Evolutionary conservation across 345 rosid species (phyloP).

Genomic region (Rubroshorea leprosula): DNA sequence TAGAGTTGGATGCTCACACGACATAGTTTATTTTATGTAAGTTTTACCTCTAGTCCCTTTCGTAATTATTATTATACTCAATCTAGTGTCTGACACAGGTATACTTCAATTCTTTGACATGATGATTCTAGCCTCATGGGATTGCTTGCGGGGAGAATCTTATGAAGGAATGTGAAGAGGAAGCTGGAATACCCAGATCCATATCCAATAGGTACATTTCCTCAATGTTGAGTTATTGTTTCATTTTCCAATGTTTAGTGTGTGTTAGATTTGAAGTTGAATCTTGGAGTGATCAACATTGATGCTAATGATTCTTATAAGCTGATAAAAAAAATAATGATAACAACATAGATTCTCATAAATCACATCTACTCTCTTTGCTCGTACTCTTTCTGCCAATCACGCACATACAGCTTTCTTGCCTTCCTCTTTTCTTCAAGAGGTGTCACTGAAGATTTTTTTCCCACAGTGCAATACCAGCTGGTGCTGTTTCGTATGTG

Average conservation of each 20-base stretch:
- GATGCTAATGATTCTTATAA: no score
- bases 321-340: no score
- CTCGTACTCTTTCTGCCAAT: no score
- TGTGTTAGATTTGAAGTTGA: slow-evolving; percentile 4
- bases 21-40: no score
- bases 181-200: slow-evolving; percentile 71
- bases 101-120: neutral
- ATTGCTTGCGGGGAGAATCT: slow-evolving; percentile 70
- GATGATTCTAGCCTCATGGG: slow-evolving; percentile 64
- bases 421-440: neutral
- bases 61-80: neutral
- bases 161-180: slow-evolving; percentile 91
- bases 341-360: no score
- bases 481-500: slow-evolving; percentile 78
- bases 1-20: no score
- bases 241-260: slow-evolving; percentile 1
- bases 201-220: slow-evolving; percentile 48
- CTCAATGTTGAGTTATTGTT: slow-evolving; percentile 4
- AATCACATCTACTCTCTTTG: no score
- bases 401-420: no score
- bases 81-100: neutral
- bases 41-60: neutral
- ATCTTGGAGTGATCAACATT: neutral
- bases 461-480: slow-evolving; percentile 58
- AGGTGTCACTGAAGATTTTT: neutral